Percentiles rank a stretch among this genome's conserved stretches.
These are phyloP conservation scores for Aureobasidium pullulans DNA, from an alignment of 2,329 filamentous ascomycete genomes.

Conservation along the genomic window DNA sequence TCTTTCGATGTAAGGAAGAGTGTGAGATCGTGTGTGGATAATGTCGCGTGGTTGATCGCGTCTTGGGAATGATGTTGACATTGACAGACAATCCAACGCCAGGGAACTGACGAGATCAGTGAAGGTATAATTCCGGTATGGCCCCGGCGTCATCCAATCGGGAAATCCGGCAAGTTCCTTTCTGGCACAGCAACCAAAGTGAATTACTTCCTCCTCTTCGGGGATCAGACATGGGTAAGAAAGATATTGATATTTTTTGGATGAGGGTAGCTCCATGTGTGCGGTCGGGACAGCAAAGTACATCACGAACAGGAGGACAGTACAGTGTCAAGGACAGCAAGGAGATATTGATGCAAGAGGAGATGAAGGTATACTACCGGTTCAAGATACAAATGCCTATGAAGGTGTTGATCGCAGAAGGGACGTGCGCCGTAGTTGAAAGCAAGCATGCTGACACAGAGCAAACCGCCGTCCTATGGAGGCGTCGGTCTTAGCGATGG, in stretches of 20 bases:
- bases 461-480: not conserved
- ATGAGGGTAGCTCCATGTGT: not conserved
- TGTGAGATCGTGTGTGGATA: not conserved
- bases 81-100: not conserved
- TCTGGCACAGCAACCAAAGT: not conserved
- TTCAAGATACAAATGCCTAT: slow-evolving; percentile 1
- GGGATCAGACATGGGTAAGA: not conserved
- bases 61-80: not conserved
- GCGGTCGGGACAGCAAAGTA: not conserved
- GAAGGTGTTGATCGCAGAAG: not conserved
- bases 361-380: slow-evolving; percentile 1
- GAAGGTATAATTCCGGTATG: not conserved
- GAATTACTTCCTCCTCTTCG: not conserved
- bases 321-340: not conserved
- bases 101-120: not conserved
- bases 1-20: not conserved
- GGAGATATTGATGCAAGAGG: not conserved
- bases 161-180: not conserved
- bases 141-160: not conserved
- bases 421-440: not conserved
- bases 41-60: not conserved
- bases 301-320: not conserved
- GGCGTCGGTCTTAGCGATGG: not conserved
- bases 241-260: not conserved
- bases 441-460: slow-evolving; percentile 7